Conservation (phyloP, 192 early-diverging fungal genomes). For the Rhizoclosmatium globosum region DNA sequence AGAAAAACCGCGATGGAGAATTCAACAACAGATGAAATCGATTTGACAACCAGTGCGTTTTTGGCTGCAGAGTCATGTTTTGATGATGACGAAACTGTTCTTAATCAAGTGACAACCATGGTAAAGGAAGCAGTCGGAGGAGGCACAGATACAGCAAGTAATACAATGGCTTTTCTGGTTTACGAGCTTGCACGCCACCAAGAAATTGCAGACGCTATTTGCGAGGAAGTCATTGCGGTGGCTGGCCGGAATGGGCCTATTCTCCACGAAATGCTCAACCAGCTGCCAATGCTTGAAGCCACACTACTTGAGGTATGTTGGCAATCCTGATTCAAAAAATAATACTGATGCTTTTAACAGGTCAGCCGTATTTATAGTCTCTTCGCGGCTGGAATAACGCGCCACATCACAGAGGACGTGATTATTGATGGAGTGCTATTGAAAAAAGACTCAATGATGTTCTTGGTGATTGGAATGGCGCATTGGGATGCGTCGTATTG, state of each 20-base stretch:
- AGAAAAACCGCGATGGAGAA: background rate
- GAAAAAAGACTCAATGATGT: background rate
- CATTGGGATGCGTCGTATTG: background rate
- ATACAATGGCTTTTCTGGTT: constrained; percentile 17
- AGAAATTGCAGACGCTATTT: background rate
- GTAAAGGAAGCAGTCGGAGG: background rate
- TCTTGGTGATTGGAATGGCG: background rate
- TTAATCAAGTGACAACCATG: background rate
- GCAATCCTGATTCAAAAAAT: no score
- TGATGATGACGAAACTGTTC: background rate
- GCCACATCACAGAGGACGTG: background rate
- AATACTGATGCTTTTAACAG: no score
- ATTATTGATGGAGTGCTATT: background rate
- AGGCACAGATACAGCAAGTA: constrained; percentile 14
- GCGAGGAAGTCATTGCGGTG: background rate
- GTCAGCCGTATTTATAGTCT: no score
- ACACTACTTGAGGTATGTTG: no score
- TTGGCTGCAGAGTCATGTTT: background rate
- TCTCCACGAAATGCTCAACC: background rate
- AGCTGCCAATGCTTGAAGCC: background rate
- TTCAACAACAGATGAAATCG: background rate
- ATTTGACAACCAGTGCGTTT: no score
- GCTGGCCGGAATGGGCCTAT: background rate
- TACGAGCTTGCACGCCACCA: constrained; percentile 18
- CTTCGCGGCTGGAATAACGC: background rate